Percentiles rank a stretch among this genome's conserved stretches.
These are phyloP conservation scores for Kazachstania sp. DNA, from an alignment of 1,139 yeast species.

Conservation along the genomic window DNA sequence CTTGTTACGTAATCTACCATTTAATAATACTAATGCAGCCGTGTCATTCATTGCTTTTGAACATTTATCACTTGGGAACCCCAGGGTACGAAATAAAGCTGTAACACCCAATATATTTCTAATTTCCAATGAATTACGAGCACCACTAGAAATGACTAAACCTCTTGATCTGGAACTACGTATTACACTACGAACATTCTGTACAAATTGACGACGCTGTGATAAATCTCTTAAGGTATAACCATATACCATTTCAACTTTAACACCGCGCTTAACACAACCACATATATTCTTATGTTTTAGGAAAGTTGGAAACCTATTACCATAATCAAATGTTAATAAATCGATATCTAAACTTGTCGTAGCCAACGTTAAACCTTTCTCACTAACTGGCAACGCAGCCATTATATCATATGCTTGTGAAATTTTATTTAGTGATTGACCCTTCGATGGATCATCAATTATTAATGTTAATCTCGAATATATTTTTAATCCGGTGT, in stretches of 20 bases:
- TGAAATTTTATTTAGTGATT: slow-evolving; percentile 54
- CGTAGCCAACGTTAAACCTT: slow-evolving; percentile 66
- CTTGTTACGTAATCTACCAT: slow-evolving; percentile 61
- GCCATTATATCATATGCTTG: slow-evolving; percentile 71
- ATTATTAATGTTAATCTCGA: slow-evolving; percentile 68
- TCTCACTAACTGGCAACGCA: slow-evolving; percentile 72
- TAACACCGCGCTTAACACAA: slow-evolving; percentile 69
- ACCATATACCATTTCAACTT: slow-evolving; percentile 69
- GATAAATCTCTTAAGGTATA: slow-evolving; percentile 40
- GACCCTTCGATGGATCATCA: slow-evolving; percentile 72
- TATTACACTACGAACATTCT: slow-evolving; percentile 66
- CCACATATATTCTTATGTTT: slow-evolving; percentile 80
- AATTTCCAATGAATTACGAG: slow-evolving; percentile 47
- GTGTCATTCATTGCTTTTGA: slow-evolving; percentile 50
- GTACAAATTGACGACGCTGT: slow-evolving; percentile 51
- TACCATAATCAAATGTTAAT: slow-evolving; percentile 60
- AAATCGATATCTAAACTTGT: slow-evolving; percentile 60
- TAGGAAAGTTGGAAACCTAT: slow-evolving; percentile 64
- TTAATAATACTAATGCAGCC: slow-evolving; percentile 56
- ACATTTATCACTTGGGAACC: slow-evolving; percentile 47
- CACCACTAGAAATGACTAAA: slow-evolving; percentile 70
- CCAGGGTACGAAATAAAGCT: slow-evolving; percentile 59
- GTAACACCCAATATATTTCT: slow-evolving; percentile 63
- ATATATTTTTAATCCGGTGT: slow-evolving; percentile 47
- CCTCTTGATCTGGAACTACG: slow-evolving; percentile 80